Base-by-base conservation (phyloP, 2,329 filamentous ascomycete genomes). In the Pseudocercospora pini-densiflorae region DNA sequence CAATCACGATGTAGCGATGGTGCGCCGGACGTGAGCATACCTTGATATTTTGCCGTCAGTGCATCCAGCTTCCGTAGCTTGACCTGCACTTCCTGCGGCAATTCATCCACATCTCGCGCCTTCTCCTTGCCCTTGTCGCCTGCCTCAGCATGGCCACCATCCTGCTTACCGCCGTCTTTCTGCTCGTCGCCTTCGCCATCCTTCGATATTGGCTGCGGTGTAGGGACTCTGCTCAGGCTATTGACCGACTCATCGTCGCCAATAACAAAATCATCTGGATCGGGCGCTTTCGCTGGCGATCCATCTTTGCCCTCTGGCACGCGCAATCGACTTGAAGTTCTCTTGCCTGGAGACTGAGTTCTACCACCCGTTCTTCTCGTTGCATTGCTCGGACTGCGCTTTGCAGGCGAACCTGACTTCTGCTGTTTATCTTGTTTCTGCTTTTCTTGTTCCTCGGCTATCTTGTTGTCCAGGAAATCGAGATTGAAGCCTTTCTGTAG, bases 391-490 rank as follows among this genome's bases (percentile, higher is more conserved):
- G 76, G 62, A n/a, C 70, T 71, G 59, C 76, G 70, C 63, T 70
- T 72, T 9, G 85, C 79, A 71, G 74, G 51, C 23, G 67, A 63
- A 4, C 60, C 66, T 21, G 57, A 51, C 57, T 68, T 68, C 55
- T 65, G 64, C 43, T 67, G 64, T 24, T 62, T 63, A 31, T 64
- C 64, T 24, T 65, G 66, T 75, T 87, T 87, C 77, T 93, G 91
- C 65, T 92, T 90, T 65, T 92, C 91, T 80, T 97, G 92, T 81
- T 97, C 94, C 81, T 97, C 93, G 75, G 93, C 92, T 75, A 97
- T 95, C 92, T 82, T 92, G 40, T 68, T 68, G 65, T 79, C 77
- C 61, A 79, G 72, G 68, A 79, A 79, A 64, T 78, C 77, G 62
- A 79, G 72, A 62, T 77, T 77, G 72, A 78, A 76, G 64, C 73